phyloP scores from a whole-genome alignment of 106 monocot genomes.

The Dactylorhiza incarnata region DNA sequence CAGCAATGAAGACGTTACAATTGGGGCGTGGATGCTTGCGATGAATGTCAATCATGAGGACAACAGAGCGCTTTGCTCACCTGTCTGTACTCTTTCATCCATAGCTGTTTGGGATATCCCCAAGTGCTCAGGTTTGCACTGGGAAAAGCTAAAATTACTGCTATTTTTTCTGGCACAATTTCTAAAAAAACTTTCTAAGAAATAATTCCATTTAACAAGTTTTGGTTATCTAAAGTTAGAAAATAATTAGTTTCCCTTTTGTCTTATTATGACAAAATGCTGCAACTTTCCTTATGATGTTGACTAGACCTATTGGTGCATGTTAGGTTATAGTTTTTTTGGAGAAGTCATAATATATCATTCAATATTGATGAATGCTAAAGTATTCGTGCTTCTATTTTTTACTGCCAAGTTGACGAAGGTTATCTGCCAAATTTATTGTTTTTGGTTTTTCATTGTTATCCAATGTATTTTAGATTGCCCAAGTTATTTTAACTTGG shows the following conservation, averaged over 20 bases:
- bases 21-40: slow-evolving; percentile 94
- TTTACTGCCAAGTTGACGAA: no score
- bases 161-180: not conserved
- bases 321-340: not conserved
- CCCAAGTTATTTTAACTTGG: no score
- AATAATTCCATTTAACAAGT: not conserved
- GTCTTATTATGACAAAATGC: not conserved
- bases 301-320: not conserved
- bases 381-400: no score
- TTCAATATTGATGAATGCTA: no score
- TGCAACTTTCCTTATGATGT: not conserved
- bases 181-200: not conserved
- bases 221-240: not conserved
- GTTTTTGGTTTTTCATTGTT: no score
- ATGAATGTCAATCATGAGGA: slow-evolving; percentile 99
- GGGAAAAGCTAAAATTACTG: not conserved
- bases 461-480: no score
- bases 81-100: slow-evolving; percentile 64
- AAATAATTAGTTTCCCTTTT: not conserved
- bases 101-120: slow-evolving; percentile 99
- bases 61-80: slow-evolving; percentile 42
- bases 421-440: no score
- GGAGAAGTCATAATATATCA: no score
- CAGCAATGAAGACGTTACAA: slow-evolving; percentile 95
- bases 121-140: slow-evolving; percentile 73